Base-by-base conservation (phyloP, 2,329 filamentous ascomycete genomes). In the Aspergillus terreus region DNA sequence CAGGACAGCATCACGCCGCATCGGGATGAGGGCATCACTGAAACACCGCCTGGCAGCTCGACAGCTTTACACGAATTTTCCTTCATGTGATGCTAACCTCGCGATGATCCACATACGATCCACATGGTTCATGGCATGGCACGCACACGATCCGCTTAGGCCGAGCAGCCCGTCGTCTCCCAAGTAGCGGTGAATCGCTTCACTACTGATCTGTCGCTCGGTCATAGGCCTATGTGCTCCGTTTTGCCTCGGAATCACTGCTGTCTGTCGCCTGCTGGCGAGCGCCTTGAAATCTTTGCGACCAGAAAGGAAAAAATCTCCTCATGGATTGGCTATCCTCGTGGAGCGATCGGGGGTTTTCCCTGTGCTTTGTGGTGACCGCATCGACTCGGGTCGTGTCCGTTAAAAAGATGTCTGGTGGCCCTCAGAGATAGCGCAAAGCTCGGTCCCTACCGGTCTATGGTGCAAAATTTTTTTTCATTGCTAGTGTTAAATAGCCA, bases 131-230 rank as follows among this genome's bases (percentile, higher is more conserved):
- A 46, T 19, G n/a, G n/a, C 15, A 32, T 46, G 25, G 44, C 17
- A 19, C 27, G n/a, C 12, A 23, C 14, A 32, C 25, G 7, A 33
- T 23, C 15, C 21, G 15, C 42, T 47, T 40, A 47, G 25, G 27
- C 25, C 21, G 25, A 46, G 15, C 23, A 30, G 35, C 27, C 27
- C 27, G 27, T 35, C 43, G 35, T n/a, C 43, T 7, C 23, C n/a
- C 40, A 52, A 52, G 45, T 36, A 46, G 50, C 50, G 50, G 50
- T 52, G 46, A 49, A 52, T 49, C 17, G 41, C 50, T 35, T 49
- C 41, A 36, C 32, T 19, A 40, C 42, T 52, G 49, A 42, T 40
- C 50, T 52, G 50, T 52, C 50, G 47, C 14, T 17, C 36, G 27
- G 27, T 52, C 45, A 52, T 49, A 52, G 50, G 50, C 12, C 41